Conservation (phyloP, 2,329 filamentous ascomycete species). For the Cladosporium colombiae region DNA sequence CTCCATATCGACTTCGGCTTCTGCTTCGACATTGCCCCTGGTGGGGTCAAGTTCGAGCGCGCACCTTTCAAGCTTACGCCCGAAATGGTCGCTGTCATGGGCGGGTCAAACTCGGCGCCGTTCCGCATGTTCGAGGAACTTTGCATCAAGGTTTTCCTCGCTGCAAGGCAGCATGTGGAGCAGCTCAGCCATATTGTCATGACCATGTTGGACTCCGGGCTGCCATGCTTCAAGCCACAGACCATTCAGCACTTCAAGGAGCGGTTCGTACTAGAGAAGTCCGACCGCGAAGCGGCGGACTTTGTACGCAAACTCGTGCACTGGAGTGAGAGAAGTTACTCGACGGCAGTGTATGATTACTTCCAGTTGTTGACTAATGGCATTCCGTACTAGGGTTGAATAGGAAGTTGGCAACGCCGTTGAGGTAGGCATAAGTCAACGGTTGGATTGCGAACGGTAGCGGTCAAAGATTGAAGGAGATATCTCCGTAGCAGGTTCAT, state of each 20-base stretch:
- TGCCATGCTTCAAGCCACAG: conserved; percentile 97
- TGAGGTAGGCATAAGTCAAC: background rate
- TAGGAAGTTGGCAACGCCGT: background rate
- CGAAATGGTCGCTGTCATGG: conserved; percentile 99
- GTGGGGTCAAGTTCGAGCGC: conserved; percentile 95
- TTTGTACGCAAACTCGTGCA: conserved; percentile 88
- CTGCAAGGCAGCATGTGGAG: conserved; percentile 79
- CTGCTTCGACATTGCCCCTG: conserved; percentile 97
- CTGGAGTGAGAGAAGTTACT: conserved; percentile 87
- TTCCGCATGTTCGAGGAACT: conserved; percentile 97
- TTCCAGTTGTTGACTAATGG: conserved; percentile 97
- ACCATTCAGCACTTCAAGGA: conserved; percentile 91
- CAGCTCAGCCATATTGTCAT: conserved; percentile 88
- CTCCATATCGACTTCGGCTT: conserved; percentile 99
- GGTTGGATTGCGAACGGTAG: background rate
- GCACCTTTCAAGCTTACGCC: conserved; percentile 97
- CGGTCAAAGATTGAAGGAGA: background rate
- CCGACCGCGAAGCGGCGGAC: conserved; percentile 87
- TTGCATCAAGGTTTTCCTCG: conserved; percentile 92
- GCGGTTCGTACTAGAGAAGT: conserved; percentile 88
- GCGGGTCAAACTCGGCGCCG: conserved; percentile 76
- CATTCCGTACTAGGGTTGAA: conserved; percentile 74
- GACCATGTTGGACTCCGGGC: conserved; percentile 91
- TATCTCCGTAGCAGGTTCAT: background rate
- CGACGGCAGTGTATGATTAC: conserved; percentile 93